Conservation (phyloP, 441 rosid species). For the Brassica hybrid region DNA sequence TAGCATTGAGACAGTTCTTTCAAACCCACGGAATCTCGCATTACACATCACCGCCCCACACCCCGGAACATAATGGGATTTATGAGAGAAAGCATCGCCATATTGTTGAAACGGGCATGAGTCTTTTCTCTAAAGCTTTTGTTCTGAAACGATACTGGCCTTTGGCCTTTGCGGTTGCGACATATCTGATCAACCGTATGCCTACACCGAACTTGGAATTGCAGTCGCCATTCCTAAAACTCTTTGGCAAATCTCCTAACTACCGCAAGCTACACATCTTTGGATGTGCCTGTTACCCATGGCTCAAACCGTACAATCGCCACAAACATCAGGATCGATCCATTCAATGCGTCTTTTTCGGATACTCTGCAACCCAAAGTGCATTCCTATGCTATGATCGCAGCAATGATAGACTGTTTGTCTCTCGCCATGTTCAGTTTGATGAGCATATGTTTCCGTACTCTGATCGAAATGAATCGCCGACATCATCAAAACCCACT, state of each 20-base stretch:
- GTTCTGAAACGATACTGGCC: background rate
- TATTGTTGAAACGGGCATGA: background rate
- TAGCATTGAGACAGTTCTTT: background rate
- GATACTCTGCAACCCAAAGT: background rate
- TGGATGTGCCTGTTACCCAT: background rate
- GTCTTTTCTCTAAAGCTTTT: background rate
- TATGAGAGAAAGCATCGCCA: background rate
- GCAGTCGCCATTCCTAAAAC: background rate
- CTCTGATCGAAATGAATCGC: too few species aligned
- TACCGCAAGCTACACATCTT: too few species aligned
- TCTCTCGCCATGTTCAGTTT: background rate
- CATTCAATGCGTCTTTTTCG: background rate
- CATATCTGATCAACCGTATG: background rate
- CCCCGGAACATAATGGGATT: background rate
- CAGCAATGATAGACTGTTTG: too few species aligned
- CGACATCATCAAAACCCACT: too few species aligned
- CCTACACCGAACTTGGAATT: background rate
- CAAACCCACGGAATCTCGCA: background rate
- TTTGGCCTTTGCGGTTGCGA: background rate
- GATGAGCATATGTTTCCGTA: background rate
- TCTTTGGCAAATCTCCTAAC: too few species aligned
- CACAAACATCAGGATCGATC: background rate
- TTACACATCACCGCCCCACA: background rate
- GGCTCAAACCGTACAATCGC: background rate
- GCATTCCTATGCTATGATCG: background rate